phyloP scores from a whole-genome alignment of 2,329 filamentous ascomycete genomes.

The Lecanoromycetidae sp. region DNA sequence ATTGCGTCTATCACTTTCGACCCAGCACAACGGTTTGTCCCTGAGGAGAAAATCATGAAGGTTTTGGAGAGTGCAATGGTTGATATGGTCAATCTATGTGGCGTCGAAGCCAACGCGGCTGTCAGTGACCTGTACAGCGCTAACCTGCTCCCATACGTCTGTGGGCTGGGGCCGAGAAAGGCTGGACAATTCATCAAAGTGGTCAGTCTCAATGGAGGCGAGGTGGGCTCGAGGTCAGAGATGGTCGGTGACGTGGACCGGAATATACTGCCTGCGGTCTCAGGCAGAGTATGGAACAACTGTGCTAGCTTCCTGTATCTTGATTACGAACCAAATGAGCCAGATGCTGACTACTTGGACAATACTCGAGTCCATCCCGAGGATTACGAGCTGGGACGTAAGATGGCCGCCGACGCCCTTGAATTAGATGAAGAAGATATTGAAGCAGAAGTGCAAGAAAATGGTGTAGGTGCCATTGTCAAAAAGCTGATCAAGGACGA shows the following conservation, averaged over 20 bases:
- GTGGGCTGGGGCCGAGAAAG: slow-evolving; percentile 84
- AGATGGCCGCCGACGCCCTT: slow-evolving; percentile 94
- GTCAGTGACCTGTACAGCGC: slow-evolving; percentile 69
- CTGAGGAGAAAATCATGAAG: slow-evolving; percentile 74
- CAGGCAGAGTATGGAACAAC: slow-evolving; percentile 87
- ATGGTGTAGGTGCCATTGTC: slow-evolving; percentile 79
- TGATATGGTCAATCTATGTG: slow-evolving; percentile 94
- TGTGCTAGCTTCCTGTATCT: slow-evolving; percentile 92
- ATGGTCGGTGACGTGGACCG: slow-evolving; percentile 79
- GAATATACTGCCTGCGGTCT: slow-evolving; percentile 66
- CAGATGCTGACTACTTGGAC: slow-evolving; percentile 80
- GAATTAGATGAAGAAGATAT: slow-evolving; percentile 97
- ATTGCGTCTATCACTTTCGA: slow-evolving; percentile 80
- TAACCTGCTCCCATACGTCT: slow-evolving; percentile 79
- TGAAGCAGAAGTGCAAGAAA: slow-evolving; percentile 83
- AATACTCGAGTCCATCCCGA: slow-evolving; percentile 96
- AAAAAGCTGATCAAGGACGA: slow-evolving; percentile 91
- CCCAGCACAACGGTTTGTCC: slow-evolving; percentile 75
- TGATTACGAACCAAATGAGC: slow-evolving; percentile 70
- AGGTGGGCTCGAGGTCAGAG: slow-evolving; percentile 72
- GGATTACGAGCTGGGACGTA: slow-evolving; percentile 93
- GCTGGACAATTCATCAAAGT: slow-evolving; percentile 75
- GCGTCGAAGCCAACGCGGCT: slow-evolving; percentile 89
- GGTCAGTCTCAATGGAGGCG: slow-evolving; percentile 80
- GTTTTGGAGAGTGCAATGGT: slow-evolving; percentile 93